A percentile compares a stretch with the other conserved stretches of the same genome.
Conservation (phyloP, 768 basidiomycete genomes). For the Austroboletus eburneus region DNA sequence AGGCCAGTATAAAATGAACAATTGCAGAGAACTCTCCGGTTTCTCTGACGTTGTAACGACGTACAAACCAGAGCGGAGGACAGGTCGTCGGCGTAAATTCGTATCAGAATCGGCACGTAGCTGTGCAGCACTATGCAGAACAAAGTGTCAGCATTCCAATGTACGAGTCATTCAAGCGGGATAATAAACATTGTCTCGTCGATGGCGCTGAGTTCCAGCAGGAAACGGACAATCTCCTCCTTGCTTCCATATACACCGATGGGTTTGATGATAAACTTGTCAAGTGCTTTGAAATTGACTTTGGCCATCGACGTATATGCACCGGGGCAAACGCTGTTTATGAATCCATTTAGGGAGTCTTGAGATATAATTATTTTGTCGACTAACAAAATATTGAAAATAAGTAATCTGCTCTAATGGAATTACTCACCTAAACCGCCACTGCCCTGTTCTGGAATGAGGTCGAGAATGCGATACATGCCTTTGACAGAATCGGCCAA, state of each 20-base stretch:
- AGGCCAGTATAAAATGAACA: conserved; percentile 59
- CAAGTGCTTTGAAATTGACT: conserved; percentile 33
- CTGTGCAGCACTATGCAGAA: conserved; percentile 7
- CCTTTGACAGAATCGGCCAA: conserved; percentile 34
- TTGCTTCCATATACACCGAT: conserved; percentile 55
- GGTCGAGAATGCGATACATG: conserved; percentile 50
- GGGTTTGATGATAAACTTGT: conserved; percentile 42
- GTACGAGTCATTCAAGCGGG: not conserved
- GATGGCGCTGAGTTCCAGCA: conserved; percentile 35
- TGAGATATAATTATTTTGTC: conserved; percentile 63
- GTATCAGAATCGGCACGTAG: conserved; percentile 11
- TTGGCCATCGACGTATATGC: conserved; percentile 46
- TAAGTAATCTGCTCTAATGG: not conserved
- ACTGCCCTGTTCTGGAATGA: conserved; percentile 48
- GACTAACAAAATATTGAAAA: conserved; percentile 33
- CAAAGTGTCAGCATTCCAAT: not conserved
- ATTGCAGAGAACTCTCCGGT: conserved; percentile 9
- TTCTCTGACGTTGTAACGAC: conserved; percentile 8
- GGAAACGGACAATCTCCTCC: conserved; percentile 44
- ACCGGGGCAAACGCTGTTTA: conserved; percentile 45
- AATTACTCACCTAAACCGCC: conserved; percentile 45
- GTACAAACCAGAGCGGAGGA: conserved; percentile 22
- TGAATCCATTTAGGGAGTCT: conserved; percentile 43
- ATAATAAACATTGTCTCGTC: conserved; percentile 38
- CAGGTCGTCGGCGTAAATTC: conserved; percentile 2